These are phyloP conservation scores for Suillus alpinus DNA, from an alignment of 768 basidiomycete species.

Conservation along the genomic window DNA sequence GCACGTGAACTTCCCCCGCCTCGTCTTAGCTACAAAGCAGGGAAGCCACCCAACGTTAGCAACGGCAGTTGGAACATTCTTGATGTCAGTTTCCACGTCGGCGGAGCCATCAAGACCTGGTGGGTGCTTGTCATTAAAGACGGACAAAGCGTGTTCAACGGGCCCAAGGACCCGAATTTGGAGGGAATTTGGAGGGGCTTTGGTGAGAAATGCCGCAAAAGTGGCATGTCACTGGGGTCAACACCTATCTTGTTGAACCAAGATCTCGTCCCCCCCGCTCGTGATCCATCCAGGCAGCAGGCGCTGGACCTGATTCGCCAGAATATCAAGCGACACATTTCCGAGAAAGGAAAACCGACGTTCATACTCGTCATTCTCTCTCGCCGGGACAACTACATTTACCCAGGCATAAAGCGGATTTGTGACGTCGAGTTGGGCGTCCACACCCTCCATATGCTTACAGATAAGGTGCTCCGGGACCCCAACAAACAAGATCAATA, in stretches of 20 bases:
- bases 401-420: constrained; percentile 77
- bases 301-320: constrained; percentile 43
- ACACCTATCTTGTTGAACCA: constrained; percentile 38
- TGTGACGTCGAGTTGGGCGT: constrained; percentile 74
- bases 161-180: constrained; percentile 40
- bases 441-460: constrained; percentile 71
- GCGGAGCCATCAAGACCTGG: constrained; percentile 54
- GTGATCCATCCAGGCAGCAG: constrained; percentile 34
- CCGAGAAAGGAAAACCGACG: constrained; percentile 40
- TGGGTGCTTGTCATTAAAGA: constrained; percentile 67
- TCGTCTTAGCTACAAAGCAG: constrained; percentile 49
- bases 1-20: constrained; percentile 65
- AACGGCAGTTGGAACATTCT: constrained; percentile 79
- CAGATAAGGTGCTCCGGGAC: constrained; percentile 56
- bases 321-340: constrained; percentile 33
- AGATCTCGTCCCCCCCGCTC: constrained; percentile 3
- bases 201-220: constrained; percentile 47
- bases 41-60: constrained; percentile 38
- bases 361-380: constrained; percentile 74
- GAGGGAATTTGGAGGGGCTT: constrained; percentile 50
- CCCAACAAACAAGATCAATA: constrained; percentile 70
- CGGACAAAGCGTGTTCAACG: constrained; percentile 34
- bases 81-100: constrained; percentile 63
- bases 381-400: constrained; percentile 67
- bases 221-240: constrained; percentile 41